Percentiles rank a stretch among this genome's conserved stretches.
phyloP scores from a whole-genome alignment of 208 protist species.

The Crithidia fasciculata region DNA sequence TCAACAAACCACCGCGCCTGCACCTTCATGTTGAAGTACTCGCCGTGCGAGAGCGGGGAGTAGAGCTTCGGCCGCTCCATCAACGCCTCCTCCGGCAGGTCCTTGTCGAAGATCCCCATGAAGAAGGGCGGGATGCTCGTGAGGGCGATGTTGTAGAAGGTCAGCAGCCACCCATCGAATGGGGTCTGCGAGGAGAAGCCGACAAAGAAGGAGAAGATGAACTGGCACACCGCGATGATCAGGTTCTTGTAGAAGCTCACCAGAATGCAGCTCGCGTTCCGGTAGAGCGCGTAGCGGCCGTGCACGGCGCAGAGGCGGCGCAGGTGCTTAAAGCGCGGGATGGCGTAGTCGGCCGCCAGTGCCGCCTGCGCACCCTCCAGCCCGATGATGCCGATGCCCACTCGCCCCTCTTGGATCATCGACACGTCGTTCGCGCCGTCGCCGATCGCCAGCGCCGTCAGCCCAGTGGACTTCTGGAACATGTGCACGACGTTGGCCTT shows the following conservation, averaged over 20 bases:
- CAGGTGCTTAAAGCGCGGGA: constrained; percentile 95
- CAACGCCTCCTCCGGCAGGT: constrained; percentile 80
- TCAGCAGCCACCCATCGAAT: constrained; percentile 90
- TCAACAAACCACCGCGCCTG: constrained; percentile 68
- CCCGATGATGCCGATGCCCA: constrained; percentile 96
- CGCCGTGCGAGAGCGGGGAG: constrained; percentile 58
- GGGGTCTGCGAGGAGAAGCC: constrained; percentile 92
- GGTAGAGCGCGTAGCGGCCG: constrained; percentile 94
- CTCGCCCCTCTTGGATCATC: constrained; percentile 95
- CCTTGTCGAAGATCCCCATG: constrained; percentile 93
- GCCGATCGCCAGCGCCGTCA: constrained; percentile 96
- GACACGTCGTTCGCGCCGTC: constrained; percentile 99
- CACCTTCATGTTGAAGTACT: constrained; percentile 76
- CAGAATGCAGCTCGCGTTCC: constrained; percentile 92
- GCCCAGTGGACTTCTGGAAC: constrained; percentile 86
- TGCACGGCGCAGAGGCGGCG: constrained; percentile 94
- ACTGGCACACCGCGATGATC: constrained; percentile 84
- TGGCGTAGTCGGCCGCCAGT: constrained; percentile 94
- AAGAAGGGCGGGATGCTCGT: constrained; percentile 90
- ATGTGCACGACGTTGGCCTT: constrained; percentile 92
- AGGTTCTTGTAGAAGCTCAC: constrained; percentile 99
- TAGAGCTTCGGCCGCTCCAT: constrained; percentile 76
- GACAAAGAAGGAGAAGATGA: constrained; percentile 91
- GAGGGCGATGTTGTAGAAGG: constrained; percentile 90
- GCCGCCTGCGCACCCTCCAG: constrained; percentile 96